Conservation (phyloP, 2,329 filamentous ascomycete genomes). For the Exophiala oligosperma region DNA sequence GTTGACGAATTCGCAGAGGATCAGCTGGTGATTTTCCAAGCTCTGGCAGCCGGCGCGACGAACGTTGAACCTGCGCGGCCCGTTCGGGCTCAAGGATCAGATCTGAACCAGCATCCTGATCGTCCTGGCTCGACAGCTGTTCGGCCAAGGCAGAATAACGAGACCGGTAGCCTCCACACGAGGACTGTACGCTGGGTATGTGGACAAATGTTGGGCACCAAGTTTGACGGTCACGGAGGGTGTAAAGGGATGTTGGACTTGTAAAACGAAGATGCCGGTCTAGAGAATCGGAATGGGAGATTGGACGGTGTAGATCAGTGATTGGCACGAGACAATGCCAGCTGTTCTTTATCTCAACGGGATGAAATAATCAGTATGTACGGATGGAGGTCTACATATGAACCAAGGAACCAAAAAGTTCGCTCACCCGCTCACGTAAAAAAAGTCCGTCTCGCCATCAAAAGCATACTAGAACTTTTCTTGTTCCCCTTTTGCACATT, state of each 20-base stretch:
- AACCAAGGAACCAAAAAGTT: too few relatives aligned
- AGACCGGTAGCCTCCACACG: conserved; percentile 39
- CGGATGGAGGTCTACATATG: too few relatives aligned
- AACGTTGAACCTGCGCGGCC: too few relatives aligned
- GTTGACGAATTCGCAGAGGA: conserved; percentile 59
- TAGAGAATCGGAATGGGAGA: neutral
- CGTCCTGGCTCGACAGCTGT: neutral
- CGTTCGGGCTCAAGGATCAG: too few relatives aligned
- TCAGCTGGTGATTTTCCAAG: conserved; percentile 61
- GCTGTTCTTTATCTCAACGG: too few relatives aligned
- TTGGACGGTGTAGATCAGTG: neutral
- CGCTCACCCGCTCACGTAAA: too few relatives aligned
- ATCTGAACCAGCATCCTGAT: too few relatives aligned
- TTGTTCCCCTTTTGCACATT: too few relatives aligned
- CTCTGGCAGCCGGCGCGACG: conserved; percentile 46
- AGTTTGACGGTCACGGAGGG: conserved; percentile 12
- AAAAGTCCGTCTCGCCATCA: too few relatives aligned
- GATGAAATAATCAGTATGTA: too few relatives aligned
- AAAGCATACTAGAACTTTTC: too few relatives aligned
- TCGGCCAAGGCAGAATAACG: conserved; percentile 11
- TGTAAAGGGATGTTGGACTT: conserved; percentile 6
- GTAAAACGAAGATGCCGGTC: neutral
- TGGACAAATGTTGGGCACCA: conserved; percentile 36
- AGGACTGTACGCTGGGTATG: conserved; percentile 48
- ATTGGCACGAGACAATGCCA: neutral